phyloP scores from a whole-genome alignment of 345 rosid genomes.

The Excoecaria cochinchinensis region DNA sequence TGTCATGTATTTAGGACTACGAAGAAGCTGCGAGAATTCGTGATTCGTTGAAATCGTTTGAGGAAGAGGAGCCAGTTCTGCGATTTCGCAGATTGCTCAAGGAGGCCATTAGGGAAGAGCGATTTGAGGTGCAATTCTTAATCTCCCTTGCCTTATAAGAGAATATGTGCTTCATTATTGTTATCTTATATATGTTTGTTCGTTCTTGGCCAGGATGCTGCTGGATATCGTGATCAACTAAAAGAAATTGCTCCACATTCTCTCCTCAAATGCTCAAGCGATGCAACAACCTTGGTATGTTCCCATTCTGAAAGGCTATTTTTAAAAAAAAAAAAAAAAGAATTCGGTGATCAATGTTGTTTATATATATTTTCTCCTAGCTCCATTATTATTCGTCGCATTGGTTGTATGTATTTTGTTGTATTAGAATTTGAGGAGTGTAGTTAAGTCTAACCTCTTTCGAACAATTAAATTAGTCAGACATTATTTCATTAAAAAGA shows the following conservation, averaged over 20 bases:
- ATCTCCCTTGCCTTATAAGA: background rate
- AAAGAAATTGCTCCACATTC: slow-evolving; percentile 61
- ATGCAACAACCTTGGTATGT: slow-evolving; percentile 71
- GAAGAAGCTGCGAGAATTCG: slow-evolving; percentile 71
- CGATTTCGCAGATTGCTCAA: slow-evolving; percentile 50
- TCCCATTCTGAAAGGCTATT: slow-evolving; percentile 5
- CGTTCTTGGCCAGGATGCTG: slow-evolving; percentile 55
- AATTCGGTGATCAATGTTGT: background rate
- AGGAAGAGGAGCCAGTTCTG: slow-evolving; percentile 68
- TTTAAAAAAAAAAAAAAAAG: background rate
- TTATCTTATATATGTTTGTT: background rate
- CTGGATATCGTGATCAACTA: slow-evolving; percentile 50
- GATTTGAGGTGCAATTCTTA: slow-evolving; percentile 48
- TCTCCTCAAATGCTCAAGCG: slow-evolving; percentile 64
- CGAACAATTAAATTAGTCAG: background rate
- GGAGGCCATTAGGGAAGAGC: slow-evolving; percentile 52
- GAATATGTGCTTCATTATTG: background rate
- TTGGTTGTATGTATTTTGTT: background rate
- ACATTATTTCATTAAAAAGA: background rate
- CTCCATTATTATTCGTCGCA: background rate
- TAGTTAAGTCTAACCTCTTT: background rate
- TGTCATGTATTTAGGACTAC: slow-evolving; percentile 43
- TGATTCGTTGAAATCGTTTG: slow-evolving; percentile 56
- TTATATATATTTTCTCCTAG: background rate
- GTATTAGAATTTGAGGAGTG: background rate